phyloP scores from a whole-genome alignment of 768 basidiomycete species.

The Xanthoconium purpureum region DNA sequence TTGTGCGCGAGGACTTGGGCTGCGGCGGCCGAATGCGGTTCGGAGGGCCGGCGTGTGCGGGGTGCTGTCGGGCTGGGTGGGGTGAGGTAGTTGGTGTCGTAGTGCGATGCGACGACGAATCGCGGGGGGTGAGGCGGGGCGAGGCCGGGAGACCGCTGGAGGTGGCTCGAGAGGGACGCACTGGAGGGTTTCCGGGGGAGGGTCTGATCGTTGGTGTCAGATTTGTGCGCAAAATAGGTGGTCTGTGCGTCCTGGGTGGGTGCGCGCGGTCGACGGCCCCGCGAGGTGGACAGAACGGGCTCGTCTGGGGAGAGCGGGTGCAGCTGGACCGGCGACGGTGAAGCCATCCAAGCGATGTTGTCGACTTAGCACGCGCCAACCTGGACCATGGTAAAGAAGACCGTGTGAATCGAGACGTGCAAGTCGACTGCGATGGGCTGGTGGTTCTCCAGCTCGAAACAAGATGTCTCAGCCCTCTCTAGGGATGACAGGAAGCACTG shows the following conservation, averaged over 20 bases:
- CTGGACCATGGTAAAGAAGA: conserved; percentile 5
- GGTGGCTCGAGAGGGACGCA: conserved; percentile 39
- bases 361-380: background rate
- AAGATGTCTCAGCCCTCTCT: conserved; percentile 41
- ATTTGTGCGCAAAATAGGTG: conserved; percentile 63
- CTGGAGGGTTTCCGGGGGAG: conserved; percentile 32
- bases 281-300: conserved; percentile 27
- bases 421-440: conserved; percentile 16
- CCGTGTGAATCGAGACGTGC: conserved; percentile 16
- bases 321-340: conserved; percentile 51
- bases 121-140: conserved; percentile 25
- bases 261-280: conserved; percentile 48
- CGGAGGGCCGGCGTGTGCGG: conserved; percentile 12
- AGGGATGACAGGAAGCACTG: conserved; percentile 74
- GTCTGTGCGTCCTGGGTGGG: conserved; percentile 37
- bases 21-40: conserved; percentile 25
- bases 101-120: conserved; percentile 44
- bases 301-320: conserved; percentile 72
- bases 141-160: conserved; percentile 32
- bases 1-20: conserved; percentile 58
- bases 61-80: conserved; percentile 34
- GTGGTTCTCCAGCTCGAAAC: conserved; percentile 38
- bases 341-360: conserved; percentile 16
- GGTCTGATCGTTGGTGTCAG: conserved; percentile 47
- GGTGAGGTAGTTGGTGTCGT: conserved; percentile 30